Conservation (phyloP, 371 early-diverging fungal species). For the Apophysomyces trapeziformis region DNA sequence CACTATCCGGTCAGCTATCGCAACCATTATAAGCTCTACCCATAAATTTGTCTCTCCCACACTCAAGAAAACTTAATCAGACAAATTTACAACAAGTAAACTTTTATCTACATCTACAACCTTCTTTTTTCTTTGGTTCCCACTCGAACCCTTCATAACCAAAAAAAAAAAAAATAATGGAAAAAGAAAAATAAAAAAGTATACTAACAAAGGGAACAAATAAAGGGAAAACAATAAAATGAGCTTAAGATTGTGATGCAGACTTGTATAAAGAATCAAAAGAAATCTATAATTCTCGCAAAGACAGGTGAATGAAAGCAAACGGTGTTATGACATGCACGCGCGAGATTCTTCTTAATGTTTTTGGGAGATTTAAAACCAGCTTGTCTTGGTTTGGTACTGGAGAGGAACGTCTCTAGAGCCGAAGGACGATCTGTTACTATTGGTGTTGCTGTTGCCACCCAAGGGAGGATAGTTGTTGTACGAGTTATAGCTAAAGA, state of each 20-base stretch:
- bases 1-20: no score
- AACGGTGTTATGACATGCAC: conserved; percentile 10
- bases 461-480: conserved; percentile 23
- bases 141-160: conserved; percentile 9
- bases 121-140: conserved; percentile 10
- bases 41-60: neutral
- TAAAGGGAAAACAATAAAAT: conserved; percentile 11
- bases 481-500: conserved; percentile 17
- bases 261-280: conserved; percentile 7
- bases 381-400: conserved; percentile 64
- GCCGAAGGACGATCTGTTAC: conserved; percentile 25
- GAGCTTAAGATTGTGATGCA: conserved; percentile 12
- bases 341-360: neutral
- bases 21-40: neutral
- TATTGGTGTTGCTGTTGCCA: conserved; percentile 21
- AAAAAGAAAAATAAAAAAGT: neutral
- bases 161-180: conserved; percentile 3
- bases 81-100: conserved; percentile 3
- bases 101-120: conserved; percentile 12
- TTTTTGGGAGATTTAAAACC: conserved; percentile 62
- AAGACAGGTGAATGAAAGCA: conserved; percentile 6
- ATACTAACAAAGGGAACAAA: conserved; percentile 9
- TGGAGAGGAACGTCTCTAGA: conserved; percentile 35
- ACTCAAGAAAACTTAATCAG: neutral
- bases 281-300: conserved; percentile 10